phyloP scores from a whole-genome alignment of 768 basidiomycete genomes.

The Tubosaeta sp. region DNA sequence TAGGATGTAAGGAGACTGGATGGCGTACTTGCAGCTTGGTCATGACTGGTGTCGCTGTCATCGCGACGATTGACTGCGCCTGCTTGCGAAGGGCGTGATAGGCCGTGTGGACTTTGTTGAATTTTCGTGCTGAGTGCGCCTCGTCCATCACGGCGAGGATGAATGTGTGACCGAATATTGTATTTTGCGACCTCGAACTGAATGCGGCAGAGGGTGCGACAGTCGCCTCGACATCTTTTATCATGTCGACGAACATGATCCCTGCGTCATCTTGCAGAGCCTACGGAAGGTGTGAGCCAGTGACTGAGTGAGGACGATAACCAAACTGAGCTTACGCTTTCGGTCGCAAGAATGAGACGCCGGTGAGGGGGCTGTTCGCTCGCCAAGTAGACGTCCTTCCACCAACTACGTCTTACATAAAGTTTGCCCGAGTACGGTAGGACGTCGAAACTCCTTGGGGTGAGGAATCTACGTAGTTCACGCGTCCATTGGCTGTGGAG shows the following conservation, averaged over 20 bases:
- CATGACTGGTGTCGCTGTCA: conserved; percentile 3
- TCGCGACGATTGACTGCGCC: not conserved
- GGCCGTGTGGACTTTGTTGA: conserved; percentile 3
- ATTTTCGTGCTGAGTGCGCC: conserved; percentile 1
- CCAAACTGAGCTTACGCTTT: not conserved
- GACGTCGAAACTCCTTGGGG: not conserved
- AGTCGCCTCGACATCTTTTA: not conserved
- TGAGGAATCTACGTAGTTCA: conserved; percentile 1
- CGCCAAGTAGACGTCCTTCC: not conserved
- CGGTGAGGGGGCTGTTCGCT: not conserved
- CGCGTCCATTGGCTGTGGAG: conserved; percentile 3
- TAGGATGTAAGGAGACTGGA: no score
- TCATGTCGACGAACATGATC: not conserved
- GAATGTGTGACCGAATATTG: not conserved
- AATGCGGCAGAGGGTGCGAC: not conserved
- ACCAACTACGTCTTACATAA: not conserved
- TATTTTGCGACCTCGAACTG: not conserved
- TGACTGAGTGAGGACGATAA: not conserved
- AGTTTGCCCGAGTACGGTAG: conserved; percentile 3
- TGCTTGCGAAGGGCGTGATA: not conserved
- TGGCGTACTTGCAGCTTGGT: conserved; percentile 5
- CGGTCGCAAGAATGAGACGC: not conserved
- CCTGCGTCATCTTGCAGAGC: not conserved
- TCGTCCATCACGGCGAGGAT: conserved; percentile 2
- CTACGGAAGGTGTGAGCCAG: not conserved